Evolutionary conservation across 371 early-diverging fungal genomes (phyloP).

Genomic region (Mucor lusitanicus): DNA sequence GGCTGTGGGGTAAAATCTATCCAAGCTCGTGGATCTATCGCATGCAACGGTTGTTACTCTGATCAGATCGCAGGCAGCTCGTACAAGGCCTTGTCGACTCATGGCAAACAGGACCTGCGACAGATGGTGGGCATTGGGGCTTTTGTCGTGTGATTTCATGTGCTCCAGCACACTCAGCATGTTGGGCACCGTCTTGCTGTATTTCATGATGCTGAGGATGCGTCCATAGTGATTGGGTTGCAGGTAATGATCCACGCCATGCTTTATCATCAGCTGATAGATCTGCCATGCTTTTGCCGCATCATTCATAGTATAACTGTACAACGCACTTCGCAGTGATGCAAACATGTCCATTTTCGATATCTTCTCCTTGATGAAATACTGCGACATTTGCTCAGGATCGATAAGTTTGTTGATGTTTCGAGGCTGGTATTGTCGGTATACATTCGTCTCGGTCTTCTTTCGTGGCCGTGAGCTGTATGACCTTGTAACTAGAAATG

Average conservation of each 20-base stretch:
- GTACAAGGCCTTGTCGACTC: slow-evolving; percentile 27
- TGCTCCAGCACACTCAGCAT: slow-evolving; percentile 34
- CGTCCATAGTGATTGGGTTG: slow-evolving; percentile 41
- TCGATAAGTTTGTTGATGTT: slow-evolving; percentile 13
- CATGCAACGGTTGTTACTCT: slow-evolving; percentile 1
- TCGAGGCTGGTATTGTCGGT: slow-evolving; percentile 11
- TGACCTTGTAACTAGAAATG: slow-evolving; percentile 12
- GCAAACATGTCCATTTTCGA: slow-evolving; percentile 19
- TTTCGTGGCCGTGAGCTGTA: slow-evolving; percentile 1
- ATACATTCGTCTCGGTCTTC: background rate
- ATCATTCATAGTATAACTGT: slow-evolving; percentile 26
- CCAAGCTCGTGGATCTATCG: background rate
- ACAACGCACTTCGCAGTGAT: slow-evolving; percentile 33
- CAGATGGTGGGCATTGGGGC: slow-evolving; percentile 6
- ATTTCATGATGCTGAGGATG: slow-evolving; percentile 40
- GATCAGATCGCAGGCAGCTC: slow-evolving; percentile 26
- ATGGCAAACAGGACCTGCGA: slow-evolving; percentile 44
- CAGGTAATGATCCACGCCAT: slow-evolving; percentile 24
- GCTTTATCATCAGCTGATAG: slow-evolving; percentile 34
- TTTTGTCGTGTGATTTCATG: slow-evolving; percentile 18
- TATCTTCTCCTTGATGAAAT: background rate
- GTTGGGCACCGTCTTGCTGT: slow-evolving; percentile 17
- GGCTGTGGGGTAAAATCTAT: slow-evolving; percentile 9
- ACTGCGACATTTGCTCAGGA: slow-evolving; percentile 1
- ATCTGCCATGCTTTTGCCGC: slow-evolving; percentile 36